Base-by-base conservation (phyloP, 2,329 filamentous ascomycete genomes). In the Fusarium foetens region DNA sequence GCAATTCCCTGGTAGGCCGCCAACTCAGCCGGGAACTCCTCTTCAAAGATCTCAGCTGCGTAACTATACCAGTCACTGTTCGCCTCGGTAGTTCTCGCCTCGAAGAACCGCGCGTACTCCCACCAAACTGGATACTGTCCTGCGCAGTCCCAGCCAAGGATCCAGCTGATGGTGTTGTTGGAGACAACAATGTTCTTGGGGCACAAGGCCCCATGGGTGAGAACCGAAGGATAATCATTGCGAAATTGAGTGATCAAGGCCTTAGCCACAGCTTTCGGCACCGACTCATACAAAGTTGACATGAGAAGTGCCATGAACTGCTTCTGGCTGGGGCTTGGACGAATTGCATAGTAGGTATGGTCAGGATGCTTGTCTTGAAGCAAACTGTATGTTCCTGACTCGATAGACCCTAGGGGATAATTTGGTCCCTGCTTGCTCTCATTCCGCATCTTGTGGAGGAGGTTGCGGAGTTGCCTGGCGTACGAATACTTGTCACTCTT, bases 101-200 rank as follows among this genome's bases (percentile, higher is more conserved):
- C 79, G 41, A 80, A 80, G 58, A 81, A 81, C 46, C 79, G 80
- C 61, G 72, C 79, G 49, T 80, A 81, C 12, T 81, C 79, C 79
- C 79, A 80, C 79, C 79, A 81, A 21, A 70, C 70, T 2, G 79
- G 79, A 65, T 80, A 81, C 66, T 72, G 75, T 23, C 79, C 79
- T 8, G 78, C 76, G 35, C 70, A 79, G 49, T 80, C 78, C 79
- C 79, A 81, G 19, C 79, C 78, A 11, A 77, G 54, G 43, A 81
- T 74, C 54, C 70, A 72, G 13, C 64, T 63, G 39, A 81, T 75
- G 27, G 62, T 63, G 23, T 57, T 64, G 14, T 77, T 68, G 2
- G 71, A 55, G 13, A 80, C 73, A n/a, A 81, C 61, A 38, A 80
- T 79, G 36, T 79, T 77, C n/a, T 48, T 72, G 5, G 78, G 79